Conservation (phyloP, 495 filamentous ascomycete genomes). For the Xylaria telfairii region DNA sequence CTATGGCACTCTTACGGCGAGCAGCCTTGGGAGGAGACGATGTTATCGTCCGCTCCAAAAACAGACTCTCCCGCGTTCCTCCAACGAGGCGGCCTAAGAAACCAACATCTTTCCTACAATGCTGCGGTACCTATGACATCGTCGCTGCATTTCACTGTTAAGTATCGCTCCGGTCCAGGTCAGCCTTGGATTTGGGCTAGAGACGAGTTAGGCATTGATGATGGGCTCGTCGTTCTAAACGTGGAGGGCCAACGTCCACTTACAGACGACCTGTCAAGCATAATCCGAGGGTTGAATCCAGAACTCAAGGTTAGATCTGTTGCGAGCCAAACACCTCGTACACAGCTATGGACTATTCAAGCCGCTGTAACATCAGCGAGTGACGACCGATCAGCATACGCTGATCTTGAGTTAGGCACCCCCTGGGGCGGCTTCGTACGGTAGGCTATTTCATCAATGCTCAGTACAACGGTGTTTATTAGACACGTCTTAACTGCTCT, state of each 20-base stretch:
- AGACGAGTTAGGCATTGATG: slow-evolving; percentile 61
- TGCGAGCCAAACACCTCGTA: slow-evolving; percentile 71
- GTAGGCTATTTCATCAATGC: slow-evolving; percentile 40
- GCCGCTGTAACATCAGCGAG: slow-evolving; percentile 59
- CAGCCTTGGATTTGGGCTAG: slow-evolving; percentile 78
- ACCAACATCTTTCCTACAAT: slow-evolving; percentile 51
- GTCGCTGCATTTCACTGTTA: slow-evolving; percentile 73
- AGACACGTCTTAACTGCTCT: background rate
- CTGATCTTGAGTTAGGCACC: slow-evolving; percentile 64
- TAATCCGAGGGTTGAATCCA: slow-evolving; percentile 65
- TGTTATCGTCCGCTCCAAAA: slow-evolving; percentile 48
- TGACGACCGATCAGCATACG: slow-evolving; percentile 61
- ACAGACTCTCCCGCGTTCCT: slow-evolving; percentile 43
- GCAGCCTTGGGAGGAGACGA: slow-evolving; percentile 56
- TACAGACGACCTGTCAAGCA: slow-evolving; percentile 57
- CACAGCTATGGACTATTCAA: slow-evolving; percentile 72
- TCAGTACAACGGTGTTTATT: background rate
- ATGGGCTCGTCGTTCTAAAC: slow-evolving; percentile 68
- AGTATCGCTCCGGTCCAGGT: slow-evolving; percentile 63
- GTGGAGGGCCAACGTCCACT: slow-evolving; percentile 24
- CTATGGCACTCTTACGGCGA: slow-evolving; percentile 74
- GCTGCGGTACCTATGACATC: slow-evolving; percentile 48
- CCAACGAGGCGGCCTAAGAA: slow-evolving; percentile 38
- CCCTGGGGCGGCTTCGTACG: slow-evolving; percentile 59
- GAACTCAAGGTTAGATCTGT: slow-evolving; percentile 62